These are phyloP conservation scores for Salix brachista DNA, from an alignment of 345 rosid genomes.

Conservation along the genomic window DNA sequence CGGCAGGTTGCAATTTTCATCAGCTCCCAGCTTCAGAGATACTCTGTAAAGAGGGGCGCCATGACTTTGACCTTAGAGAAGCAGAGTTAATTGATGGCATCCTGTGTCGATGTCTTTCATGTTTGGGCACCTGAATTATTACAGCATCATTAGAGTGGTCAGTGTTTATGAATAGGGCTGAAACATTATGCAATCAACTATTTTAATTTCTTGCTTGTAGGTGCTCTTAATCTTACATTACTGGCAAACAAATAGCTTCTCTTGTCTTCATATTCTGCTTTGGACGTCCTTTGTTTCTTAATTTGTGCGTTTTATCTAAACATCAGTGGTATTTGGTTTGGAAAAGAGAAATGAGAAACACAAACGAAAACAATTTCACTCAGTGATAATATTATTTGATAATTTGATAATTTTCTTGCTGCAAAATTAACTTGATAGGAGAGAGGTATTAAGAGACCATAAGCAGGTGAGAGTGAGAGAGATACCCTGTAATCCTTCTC, in stretches of 20 bases:
- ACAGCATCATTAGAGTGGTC: not conserved
- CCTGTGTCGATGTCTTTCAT: constrained; percentile 49
- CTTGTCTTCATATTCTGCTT: not conserved
- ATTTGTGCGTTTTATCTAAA: not conserved
- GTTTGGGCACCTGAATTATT: constrained; percentile 41
- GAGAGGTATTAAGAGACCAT: not conserved
- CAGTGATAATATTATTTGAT: not conserved
- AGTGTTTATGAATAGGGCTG: not conserved
- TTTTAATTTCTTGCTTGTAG: not conserved
- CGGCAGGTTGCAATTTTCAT: constrained; percentile 13
- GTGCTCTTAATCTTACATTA: not conserved
- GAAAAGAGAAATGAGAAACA: not conserved
- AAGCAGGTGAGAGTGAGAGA: not conserved
- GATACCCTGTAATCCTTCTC: not conserved
- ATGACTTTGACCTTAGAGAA: constrained; percentile 53
- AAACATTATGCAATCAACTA: not conserved
- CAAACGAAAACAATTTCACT: not conserved
- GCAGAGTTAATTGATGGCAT: constrained; percentile 38
- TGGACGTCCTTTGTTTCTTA: not conserved
- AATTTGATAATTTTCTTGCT: not conserved
- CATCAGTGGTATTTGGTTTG: not conserved
- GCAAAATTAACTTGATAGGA: not conserved
- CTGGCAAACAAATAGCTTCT: not conserved
- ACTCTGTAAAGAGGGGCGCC: constrained; percentile 88
- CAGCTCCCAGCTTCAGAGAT: constrained; percentile 68